Evolutionary conservation across 345 rosid species (phyloP).

Genomic region (Erucastrum elatum): DNA sequence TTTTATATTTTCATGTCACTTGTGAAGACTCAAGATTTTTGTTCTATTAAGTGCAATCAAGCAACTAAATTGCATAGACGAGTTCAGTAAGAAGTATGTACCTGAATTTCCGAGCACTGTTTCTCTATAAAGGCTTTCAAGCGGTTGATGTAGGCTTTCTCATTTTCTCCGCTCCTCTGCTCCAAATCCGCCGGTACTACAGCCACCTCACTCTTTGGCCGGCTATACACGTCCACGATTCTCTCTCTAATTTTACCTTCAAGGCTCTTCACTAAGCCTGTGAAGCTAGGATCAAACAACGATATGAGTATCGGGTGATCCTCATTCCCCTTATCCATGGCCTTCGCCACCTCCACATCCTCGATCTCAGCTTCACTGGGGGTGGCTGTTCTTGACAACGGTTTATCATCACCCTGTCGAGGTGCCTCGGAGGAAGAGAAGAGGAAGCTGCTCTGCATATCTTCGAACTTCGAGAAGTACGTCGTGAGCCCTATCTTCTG

Average conservation of each 20-base stretch:
- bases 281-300: constrained; percentile 60
- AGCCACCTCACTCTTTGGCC: constrained; percentile 78
- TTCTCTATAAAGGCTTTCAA: constrained; percentile 76
- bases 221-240: constrained; percentile 73
- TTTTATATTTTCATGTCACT: neutral
- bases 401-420: constrained; percentile 50
- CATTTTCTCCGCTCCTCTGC: constrained; percentile 71
- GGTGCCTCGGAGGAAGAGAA: constrained; percentile 65
- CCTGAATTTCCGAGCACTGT: constrained; percentile 92
- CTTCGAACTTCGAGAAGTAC: constrained; percentile 78
- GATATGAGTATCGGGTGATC: constrained; percentile 67
- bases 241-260: constrained; percentile 69
- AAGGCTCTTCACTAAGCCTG: constrained; percentile 54
- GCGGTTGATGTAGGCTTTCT: constrained; percentile 69
- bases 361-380: constrained; percentile 83
- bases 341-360: constrained; percentile 56
- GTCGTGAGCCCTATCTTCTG: constrained; percentile 88
- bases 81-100: constrained; percentile 19
- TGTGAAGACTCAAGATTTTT: neutral
- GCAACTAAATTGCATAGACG: neutral
- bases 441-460: constrained; percentile 76
- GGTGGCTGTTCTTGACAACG: constrained; percentile 75
- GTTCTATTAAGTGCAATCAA: neutral
- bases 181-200: constrained; percentile 87
- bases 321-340: constrained; percentile 53